These are phyloP conservation scores for Phaeomoniella chlamydospora DNA, from an alignment of 2,329 filamentous ascomycete species.

Conservation along the genomic window DNA sequence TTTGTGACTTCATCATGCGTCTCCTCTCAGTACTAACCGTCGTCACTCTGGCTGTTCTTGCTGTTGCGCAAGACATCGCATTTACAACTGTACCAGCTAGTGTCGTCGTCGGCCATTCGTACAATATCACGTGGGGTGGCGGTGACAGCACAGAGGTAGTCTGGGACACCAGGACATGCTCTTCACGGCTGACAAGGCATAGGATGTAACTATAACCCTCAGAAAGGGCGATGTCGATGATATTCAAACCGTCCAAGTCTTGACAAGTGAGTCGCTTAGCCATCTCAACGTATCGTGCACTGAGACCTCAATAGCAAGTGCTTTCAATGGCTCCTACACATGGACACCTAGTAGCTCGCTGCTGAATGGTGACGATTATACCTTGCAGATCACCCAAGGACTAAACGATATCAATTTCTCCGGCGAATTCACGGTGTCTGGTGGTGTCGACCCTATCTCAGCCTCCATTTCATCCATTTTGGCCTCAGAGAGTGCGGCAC, in stretches of 20 bases:
- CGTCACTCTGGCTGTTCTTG: conserved; percentile 27
- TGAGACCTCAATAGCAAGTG: conserved; percentile 16
- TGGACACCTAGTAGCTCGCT: conserved; percentile 35
- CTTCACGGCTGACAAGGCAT: conserved; percentile 5
- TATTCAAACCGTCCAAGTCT: conserved; percentile 32
- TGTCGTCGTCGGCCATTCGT: conserved; percentile 32
- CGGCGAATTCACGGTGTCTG: conserved; percentile 31
- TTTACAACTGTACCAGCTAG: conserved; percentile 38
- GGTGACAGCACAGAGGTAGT: conserved; percentile 15
- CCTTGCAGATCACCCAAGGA: conserved; percentile 42
- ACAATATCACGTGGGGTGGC: conserved; percentile 33
- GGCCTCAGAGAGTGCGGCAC: conserved; percentile 5
- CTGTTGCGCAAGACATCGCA: conserved; percentile 29
- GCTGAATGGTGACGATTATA: conserved; percentile 34
- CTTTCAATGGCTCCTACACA: conserved; percentile 29
- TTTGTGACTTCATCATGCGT: too few species aligned
- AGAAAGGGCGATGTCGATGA: conserved; percentile 35
- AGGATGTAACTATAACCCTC: conserved; percentile 39
- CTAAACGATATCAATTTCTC: conserved; percentile 38
- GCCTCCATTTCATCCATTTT: conserved; percentile 8
- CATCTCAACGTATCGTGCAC: conserved; percentile 1
- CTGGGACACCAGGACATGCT: too few species aligned
- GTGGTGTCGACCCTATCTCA: conserved; percentile 13
- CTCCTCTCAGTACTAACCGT: conserved; percentile 31
- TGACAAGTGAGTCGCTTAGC: conserved; percentile 16